Base-by-base conservation (phyloP, 352 stramenopile species). In the Pilasporangium apinafurcum region DNA sequence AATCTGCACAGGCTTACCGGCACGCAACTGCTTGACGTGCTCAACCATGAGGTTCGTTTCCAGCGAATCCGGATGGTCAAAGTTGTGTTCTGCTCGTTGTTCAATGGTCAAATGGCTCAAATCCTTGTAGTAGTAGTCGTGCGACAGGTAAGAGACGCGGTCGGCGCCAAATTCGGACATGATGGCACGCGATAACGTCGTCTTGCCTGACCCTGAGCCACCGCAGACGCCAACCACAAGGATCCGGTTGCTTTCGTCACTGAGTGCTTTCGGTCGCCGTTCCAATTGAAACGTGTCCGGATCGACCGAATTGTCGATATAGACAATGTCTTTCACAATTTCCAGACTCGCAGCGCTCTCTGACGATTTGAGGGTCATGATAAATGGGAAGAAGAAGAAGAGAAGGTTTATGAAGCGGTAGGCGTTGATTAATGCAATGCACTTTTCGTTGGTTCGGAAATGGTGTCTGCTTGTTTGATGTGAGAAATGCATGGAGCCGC, bases 121-220 rank as follows among this genome's bases (percentile, higher is more conserved):
- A 53, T 97, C 88, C 56, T 93, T 96, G 81, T 98, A 99, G 66
- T 98, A 98, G 72, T 87, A 96, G 74, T 98, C 95, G 66, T 98
- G 89, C 44, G 80, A 96, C 34, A 99, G 83, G 56, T 96, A 96
- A 37, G 84, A 88, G 32, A 98, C 94, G 59, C 92, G 91, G 21
- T 79, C 70, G 24, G 73, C 56, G 28, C 90, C 90, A 44, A 97
- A 91, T 28, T 92, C 78, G 25, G 85, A 56, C 44, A 95, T 93
- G 53, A 98, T 89, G 17, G 85, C 83, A 29, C 76, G 59, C 44
- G 86, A 91, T 24, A 98, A 77, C 48, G 86, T 97, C 12, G 88
- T 96, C 64, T 97, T 97, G 48, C 88, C 88, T 25, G 80, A 95
- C 13, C 88, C 88, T 28, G 83, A 93, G 54, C 92, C 92, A 31